Base-by-base conservation (phyloP, 2,329 filamentous ascomycete species). In the Fusarium sp. region DNA sequence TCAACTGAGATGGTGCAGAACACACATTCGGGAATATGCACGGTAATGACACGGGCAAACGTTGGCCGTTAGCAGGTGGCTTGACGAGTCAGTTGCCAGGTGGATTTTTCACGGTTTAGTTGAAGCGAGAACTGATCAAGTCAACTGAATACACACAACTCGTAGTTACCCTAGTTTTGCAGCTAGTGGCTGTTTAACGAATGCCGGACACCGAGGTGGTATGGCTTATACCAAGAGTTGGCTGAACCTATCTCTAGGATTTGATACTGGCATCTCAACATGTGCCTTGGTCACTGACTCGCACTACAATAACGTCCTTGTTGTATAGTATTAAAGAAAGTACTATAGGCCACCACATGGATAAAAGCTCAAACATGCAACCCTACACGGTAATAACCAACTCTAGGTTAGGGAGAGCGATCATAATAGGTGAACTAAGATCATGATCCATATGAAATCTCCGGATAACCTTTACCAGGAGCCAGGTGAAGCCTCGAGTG, bases 21-120 rank as follows among this genome's bases (percentile, higher is more conserved):
- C 10, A 24, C 13, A 28, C 45, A 31, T 38, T 58, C 12, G 32
- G 25, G 13, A 53, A 32, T 31, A 55, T 35, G 10, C 4, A 34
- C 36, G 43, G 43, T 10, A 50, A 48, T 62, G 42, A 34, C 36
- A 15, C 34, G 48, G 25, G 22, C 6, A 36, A 35, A 38, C 26
- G 28, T 10, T 9, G 22, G 31, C 43, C 31, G 43, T 62, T 50
- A 19, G 42, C 28, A 26, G 7, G 41, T 60, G 55, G 41, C 56
- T 57, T 58, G 28, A 48, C 61, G 61, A 64, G 61, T 64, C 61
- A 62, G 61, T 56, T 24, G 10, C 29, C 7, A 19, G 31, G 9
- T 12, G n/a, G 12, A 7, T 11, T 31, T 38, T 26, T 12, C 15
- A 26, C 12, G 11, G 24, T 15, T 10, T 31, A 22, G 12, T 12